These are phyloP conservation scores for Hanseniaspora meyeri DNA, from an alignment of 805 yeast species.

Conservation along the genomic window DNA sequence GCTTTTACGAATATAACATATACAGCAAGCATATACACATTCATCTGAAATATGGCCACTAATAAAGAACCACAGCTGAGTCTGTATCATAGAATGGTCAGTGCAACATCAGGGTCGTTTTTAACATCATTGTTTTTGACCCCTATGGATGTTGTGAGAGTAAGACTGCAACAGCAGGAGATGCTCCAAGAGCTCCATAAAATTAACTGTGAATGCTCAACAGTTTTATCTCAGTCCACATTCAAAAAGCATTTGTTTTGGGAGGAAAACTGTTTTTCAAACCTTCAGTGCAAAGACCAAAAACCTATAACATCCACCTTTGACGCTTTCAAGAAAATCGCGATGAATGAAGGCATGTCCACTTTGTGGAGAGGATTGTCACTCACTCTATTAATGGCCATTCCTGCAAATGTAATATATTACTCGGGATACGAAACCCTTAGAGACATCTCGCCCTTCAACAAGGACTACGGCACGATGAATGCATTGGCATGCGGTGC, in stretches of 20 bases:
- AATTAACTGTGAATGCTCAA: constrained; percentile 29
- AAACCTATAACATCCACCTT: constrained; percentile 43
- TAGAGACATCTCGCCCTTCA: constrained; percentile 58
- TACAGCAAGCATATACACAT: too few species aligned
- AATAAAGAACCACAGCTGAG: constrained; percentile 21
- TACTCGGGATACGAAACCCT: constrained; percentile 86
- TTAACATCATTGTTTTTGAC: constrained; percentile 63
- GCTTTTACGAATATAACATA: background rate
- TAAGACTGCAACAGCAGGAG: constrained; percentile 67
- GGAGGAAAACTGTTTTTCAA: constrained; percentile 27
- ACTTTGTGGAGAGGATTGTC: constrained; percentile 87
- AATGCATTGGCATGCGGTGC: constrained; percentile 83
- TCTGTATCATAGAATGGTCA: constrained; percentile 52
- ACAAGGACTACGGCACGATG: constrained; percentile 26
- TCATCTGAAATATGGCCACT: too few species aligned
- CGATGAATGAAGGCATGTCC: constrained; percentile 55
- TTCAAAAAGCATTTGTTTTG: constrained; percentile 20
- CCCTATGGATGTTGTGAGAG: constrained; percentile 70
- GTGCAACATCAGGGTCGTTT: constrained; percentile 67
- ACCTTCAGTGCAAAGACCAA: constrained; percentile 25
- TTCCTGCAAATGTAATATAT: constrained; percentile 86
- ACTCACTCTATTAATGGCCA: constrained; percentile 71
- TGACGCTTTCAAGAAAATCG: constrained; percentile 58
- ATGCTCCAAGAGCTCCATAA: constrained; percentile 28
- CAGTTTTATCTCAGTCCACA: constrained; percentile 14